Evolutionary conservation across 805 yeast genomes (phyloP).

Genomic region (Ogataea angusta): DNA sequence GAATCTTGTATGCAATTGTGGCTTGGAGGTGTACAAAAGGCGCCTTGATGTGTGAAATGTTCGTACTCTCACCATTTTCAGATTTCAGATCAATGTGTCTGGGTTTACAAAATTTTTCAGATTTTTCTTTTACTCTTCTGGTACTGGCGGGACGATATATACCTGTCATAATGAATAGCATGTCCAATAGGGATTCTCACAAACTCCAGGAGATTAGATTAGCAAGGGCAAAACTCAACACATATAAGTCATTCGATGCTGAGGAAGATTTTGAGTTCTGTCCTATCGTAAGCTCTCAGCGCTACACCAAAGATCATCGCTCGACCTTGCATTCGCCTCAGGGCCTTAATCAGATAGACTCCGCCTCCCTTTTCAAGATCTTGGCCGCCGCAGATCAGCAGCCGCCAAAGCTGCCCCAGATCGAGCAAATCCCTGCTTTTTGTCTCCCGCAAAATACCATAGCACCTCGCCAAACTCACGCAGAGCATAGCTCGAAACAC

Average conservation of each 20-base stretch:
- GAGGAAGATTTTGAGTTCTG: slow-evolving; percentile 75
- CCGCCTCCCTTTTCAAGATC: slow-evolving; percentile 19
- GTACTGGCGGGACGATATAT: slow-evolving; percentile 5
- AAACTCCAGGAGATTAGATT: slow-evolving; percentile 21
- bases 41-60: slow-evolving; percentile 1
- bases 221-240: slow-evolving; percentile 51
- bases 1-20: slow-evolving; percentile 12
- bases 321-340: slow-evolving; percentile 7
- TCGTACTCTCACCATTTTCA: neutral
- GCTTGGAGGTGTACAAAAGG: neutral
- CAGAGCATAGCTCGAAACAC: slow-evolving; percentile 13
- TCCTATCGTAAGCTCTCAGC: slow-evolving; percentile 34
- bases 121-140: neutral
- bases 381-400: slow-evolving; percentile 20
- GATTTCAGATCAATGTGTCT: neutral
- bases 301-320: slow-evolving; percentile 5
- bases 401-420: slow-evolving; percentile 4
- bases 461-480: slow-evolving; percentile 1
- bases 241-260: slow-evolving; percentile 64
- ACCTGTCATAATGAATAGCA: slow-evolving; percentile 9
- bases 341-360: slow-evolving; percentile 12
- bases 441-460: slow-evolving; percentile 3
- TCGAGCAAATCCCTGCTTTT: slow-evolving; percentile 6
- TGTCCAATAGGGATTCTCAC: slow-evolving; percentile 7
- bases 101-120: slow-evolving; percentile 7